Percentiles rank a stretch among this genome's conserved stretches.
These are phyloP conservation scores for Beta corolliflora DNA, from an alignment of 179 eudicot genomes.

Conservation along the genomic window DNA sequence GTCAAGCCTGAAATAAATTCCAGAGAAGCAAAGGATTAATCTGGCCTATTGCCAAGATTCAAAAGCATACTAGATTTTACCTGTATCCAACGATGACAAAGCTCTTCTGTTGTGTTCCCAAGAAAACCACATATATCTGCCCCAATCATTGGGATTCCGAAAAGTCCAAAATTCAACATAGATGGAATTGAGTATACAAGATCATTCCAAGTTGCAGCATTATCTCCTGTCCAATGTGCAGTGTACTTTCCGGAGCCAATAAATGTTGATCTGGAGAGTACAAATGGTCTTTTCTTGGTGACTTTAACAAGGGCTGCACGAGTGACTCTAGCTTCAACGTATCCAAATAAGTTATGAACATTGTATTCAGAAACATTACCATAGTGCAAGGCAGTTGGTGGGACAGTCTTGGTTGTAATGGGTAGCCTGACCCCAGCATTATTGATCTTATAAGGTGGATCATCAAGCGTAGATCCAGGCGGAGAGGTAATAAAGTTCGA, in stretches of 20 bases:
- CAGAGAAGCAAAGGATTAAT: no score
- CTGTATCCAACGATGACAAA: constrained; percentile 52
- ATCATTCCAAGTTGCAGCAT: constrained; percentile 54
- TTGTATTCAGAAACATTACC: constrained; percentile 40
- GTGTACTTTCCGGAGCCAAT: constrained; percentile 47
- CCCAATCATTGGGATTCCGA: constrained; percentile 55
- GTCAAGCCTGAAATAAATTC: no score
- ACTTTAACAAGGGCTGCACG: constrained; percentile 28
- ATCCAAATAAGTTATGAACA: constrained; percentile 47
- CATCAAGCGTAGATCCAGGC: constrained; percentile 39
- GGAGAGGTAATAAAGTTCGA: constrained; percentile 43
- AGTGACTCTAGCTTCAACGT: constrained; percentile 38
- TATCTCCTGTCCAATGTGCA: constrained; percentile 62
- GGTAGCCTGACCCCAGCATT: constrained; percentile 32
- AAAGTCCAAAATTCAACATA: constrained; percentile 43
- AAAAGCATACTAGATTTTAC: constrained; percentile 11
- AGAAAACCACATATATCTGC: constrained; percentile 55
- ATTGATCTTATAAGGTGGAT: constrained; percentile 51
- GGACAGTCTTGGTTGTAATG: constrained; percentile 35
- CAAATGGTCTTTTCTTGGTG: constrained; percentile 42
- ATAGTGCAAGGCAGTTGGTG: constrained; percentile 42
- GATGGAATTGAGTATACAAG: constrained; percentile 44
- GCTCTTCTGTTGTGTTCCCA: constrained; percentile 48
- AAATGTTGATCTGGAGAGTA: constrained; percentile 45
- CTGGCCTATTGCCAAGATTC: no score